Evolutionary conservation across 2,329 filamentous ascomycete species (phyloP), one percentile per base, ranked within the genome.

Genomic region (Coniella vitis): DNA sequence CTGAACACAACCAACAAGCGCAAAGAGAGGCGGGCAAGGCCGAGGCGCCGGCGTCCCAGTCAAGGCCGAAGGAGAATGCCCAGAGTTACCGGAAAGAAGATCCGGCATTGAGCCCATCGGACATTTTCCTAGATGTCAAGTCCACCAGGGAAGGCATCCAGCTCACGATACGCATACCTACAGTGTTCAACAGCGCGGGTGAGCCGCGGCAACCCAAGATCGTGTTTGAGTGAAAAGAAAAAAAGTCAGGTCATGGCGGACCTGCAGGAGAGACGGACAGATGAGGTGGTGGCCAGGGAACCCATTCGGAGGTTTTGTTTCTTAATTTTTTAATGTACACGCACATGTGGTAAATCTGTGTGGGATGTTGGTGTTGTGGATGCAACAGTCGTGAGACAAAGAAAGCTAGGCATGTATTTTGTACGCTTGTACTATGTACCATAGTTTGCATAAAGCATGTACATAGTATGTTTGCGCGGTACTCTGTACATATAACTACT

Each of bases 71-170:
- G 65, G 54, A 55, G 39, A 65, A 63, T 22, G 59, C 64, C 0
- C 57, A 61, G 34, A 60, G 56, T 4, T 67, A 65, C 54, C 68
- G 65, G 40, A 70, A 66, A 49, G 60, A 59, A 4, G 69, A 69
- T 17, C 47, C 45, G 29, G 36, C 49, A 19, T 19, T 44, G 16
- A 68, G 65, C 52, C 74, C 74, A 3, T 75, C 75, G 2, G 76
- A 79, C 57, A 71, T 79, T 22, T 79, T 74, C 55, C 58, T 79
- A 49, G 76, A 79, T 54, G 74, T 79, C 50, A 76, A 76, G 60
- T 78, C 75, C 31, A 79, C 76, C 4, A 75, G 69, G 36, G 76
- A 79, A 47, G 76, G 76, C 2, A 78, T 79, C 56, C 76, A 79
- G 60, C 60, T 79, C 46, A 77, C 72, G 21, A 78, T 79, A 55